Base-by-base conservation (phyloP, 768 basidiomycete species). In the Amanita jacksonii region DNA sequence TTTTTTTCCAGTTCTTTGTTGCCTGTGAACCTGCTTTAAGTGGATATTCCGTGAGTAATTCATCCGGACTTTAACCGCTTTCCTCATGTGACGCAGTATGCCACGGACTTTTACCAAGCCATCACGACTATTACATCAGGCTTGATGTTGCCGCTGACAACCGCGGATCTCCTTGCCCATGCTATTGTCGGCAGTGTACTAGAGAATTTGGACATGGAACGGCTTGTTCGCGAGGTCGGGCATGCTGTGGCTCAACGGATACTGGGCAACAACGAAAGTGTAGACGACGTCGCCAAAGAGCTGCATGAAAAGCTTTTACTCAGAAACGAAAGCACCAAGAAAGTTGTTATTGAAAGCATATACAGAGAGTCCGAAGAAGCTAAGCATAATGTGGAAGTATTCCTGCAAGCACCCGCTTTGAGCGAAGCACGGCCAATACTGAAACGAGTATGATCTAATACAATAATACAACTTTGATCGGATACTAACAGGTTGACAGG, bases 201-300 rank as follows among this genome's bases (percentile, higher is more conserved):
- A 22, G 94, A 98, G 67, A 96, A 97, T 56, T 79, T 97, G 48
- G 94, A 98, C 62, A 94, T 98, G 94, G 94, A 98, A 56, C 78
- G 91, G 23, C 74, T 98, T 30, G 90, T 98, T 45, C 79, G 81
- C 28, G 94, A 98, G 64, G 92, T 98, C 38, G 94, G 94, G 13
- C 74, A 84, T 46, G 91, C 91, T 7, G 92, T 98, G 6, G 91
- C 92, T 5, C 79, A 88, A 54, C 77, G 93, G 41, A 90, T 98
- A 60, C 75, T 90, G 8, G 86, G 88, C 16, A 88, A 90, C 51
- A 85, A 94, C 61, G 86, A 96, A 62, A 92, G 85, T 54, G 93
- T 98, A 15, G 94, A 98, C 58, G 93, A 97, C 47, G 92, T 98
- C 15, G 94, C 94, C 9, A 76, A 80, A 25, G 93, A 96, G 63